A percentile compares a stretch with the other conserved stretches of the same genome.
Conservation (phyloP, 257 asterid species). For the Solanum boliviense region DNA sequence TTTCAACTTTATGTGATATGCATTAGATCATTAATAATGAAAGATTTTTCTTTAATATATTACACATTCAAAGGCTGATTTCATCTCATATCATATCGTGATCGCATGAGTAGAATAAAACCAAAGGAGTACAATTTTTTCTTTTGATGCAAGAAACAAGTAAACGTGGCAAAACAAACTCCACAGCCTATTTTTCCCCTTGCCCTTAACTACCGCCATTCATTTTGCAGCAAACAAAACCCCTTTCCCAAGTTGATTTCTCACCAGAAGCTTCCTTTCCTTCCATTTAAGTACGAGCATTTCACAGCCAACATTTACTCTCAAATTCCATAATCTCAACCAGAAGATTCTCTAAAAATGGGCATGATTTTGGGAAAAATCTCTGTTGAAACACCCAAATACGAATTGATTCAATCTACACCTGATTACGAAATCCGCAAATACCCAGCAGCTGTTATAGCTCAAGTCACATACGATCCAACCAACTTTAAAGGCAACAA, state of each 20-base stretch:
- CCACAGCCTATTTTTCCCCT: neutral
- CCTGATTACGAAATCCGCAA: constrained; percentile 68
- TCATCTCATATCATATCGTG: too few species aligned
- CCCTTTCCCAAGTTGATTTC: neutral
- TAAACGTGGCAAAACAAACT: neutral
- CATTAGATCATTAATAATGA: too few species aligned
- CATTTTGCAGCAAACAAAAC: neutral
- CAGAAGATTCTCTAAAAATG: too few species aligned
- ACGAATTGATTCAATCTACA: constrained; percentile 35
- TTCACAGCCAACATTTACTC: neutral
- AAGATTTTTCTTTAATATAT: too few species aligned
- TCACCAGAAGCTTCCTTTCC: neutral
- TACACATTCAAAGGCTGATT: too few species aligned
- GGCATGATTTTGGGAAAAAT: constrained; percentile 70
- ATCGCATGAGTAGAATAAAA: too few species aligned
- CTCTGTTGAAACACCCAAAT: constrained; percentile 62
- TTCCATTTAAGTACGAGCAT: neutral
- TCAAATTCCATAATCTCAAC: neutral
- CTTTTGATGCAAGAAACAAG: neutral
- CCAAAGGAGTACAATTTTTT: neutral
- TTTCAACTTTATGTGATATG: too few species aligned
- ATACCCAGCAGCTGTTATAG: constrained; percentile 58
- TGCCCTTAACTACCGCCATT: neutral
- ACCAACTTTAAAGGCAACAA: constrained; percentile 44
- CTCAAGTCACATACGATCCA: constrained; percentile 74